Evolutionary conservation across 495 filamentous ascomycete genomes (phyloP).

Genomic region (Clohesyomyces aquaticus): DNA sequence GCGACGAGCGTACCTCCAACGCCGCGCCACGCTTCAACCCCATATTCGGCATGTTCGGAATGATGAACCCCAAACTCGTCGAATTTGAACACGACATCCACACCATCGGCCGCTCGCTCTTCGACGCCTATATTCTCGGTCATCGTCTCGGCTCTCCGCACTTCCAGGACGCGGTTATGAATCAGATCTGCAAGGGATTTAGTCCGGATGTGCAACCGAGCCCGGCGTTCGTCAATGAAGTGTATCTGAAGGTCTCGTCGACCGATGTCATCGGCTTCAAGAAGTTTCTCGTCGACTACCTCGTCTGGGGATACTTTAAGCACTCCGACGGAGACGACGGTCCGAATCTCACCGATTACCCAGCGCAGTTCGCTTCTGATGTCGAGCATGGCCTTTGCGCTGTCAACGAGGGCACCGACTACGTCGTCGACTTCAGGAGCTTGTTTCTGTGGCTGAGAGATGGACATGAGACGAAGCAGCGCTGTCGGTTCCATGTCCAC

Average conservation of each 20-base stretch:
- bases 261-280: not conserved
- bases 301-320: not conserved
- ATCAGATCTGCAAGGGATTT: not conserved
- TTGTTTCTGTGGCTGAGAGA: not conserved
- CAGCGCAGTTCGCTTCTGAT: not conserved
- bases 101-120: not conserved
- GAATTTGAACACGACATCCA: not conserved
- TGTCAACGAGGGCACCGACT: not conserved
- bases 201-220: not conserved
- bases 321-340: not conserved
- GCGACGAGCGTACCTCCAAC: not conserved
- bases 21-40: not conserved
- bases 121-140: not conserved
- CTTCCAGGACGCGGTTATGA: conserved; percentile 10
- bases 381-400: not conserved
- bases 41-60: not conserved
- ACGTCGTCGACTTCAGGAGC: not conserved
- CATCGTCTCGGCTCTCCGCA: not conserved
- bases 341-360: not conserved
- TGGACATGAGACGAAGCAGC: not conserved
- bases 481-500: not conserved
- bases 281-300: not conserved
- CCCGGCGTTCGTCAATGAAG: not conserved
- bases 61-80: not conserved
- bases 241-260: not conserved